Conservation (phyloP, 176 grass and related monocot species). For the Carex cristatella region DNA sequence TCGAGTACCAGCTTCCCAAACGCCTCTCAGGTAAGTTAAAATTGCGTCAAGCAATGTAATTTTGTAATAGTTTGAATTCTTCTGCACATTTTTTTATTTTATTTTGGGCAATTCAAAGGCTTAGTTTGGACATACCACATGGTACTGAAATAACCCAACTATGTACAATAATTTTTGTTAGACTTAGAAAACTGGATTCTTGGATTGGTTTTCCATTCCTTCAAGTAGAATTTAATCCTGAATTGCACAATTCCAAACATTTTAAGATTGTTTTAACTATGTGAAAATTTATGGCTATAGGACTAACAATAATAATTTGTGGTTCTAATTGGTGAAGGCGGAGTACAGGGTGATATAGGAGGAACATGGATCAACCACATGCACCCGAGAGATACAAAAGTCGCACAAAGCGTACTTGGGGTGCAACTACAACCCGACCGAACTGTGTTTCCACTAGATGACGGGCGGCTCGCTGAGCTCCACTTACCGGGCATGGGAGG, state of each 20-base stretch:
- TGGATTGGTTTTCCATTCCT: background rate
- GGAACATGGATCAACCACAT: conserved; percentile 71
- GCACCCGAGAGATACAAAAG: conserved; percentile 63
- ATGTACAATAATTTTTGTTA: background rate
- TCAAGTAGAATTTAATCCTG: background rate
- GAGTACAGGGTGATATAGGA: conserved; percentile 43
- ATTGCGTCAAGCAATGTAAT: background rate
- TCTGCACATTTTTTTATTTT: background rate
- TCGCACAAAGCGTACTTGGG: conserved; percentile 49
- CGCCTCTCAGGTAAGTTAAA: conserved; percentile 15
- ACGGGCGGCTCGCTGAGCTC: conserved; percentile 79
- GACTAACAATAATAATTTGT: conserved; percentile 20
- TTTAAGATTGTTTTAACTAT: background rate
- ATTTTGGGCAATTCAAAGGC: background rate
- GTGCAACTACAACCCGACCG: conserved; percentile 68
- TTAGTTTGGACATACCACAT: background rate
- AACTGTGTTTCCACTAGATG: conserved; percentile 73
- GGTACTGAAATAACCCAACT: background rate
- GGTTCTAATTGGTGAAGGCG: conserved; percentile 40
- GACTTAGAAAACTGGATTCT: background rate
- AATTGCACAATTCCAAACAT: background rate
- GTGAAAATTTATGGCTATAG: background rate
- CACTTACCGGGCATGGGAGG: conserved; percentile 80
- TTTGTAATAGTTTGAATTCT: background rate
- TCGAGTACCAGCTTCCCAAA: conserved; percentile 55